Percentiles rank a stretch among this genome's conserved stretches.
Conservation (phyloP, 1,139 yeast genomes). For the Suhomyces ambrosiae region DNA sequence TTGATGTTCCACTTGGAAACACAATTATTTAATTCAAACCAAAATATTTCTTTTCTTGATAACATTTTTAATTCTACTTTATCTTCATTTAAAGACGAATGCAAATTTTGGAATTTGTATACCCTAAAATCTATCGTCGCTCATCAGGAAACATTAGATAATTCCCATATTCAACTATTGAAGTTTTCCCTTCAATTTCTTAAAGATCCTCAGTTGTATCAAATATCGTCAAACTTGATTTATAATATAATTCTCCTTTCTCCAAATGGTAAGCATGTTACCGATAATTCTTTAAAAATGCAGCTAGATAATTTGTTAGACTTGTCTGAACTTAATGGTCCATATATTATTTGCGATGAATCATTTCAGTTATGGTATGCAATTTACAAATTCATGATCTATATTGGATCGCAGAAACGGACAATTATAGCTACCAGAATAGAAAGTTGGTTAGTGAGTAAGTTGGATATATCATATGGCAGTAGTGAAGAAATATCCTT, state of each 20-base stretch:
- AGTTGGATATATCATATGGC: conserved; percentile 30
- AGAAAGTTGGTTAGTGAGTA: conserved; percentile 51
- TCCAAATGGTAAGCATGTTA: conserved; percentile 16
- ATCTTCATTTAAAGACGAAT: not conserved
- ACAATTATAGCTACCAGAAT: conserved; percentile 12
- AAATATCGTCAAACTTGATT: conserved; percentile 26
- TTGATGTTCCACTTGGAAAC: conserved; percentile 27
- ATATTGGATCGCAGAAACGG: conserved; percentile 22
- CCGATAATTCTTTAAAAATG: conserved; percentile 42
- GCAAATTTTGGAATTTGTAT: conserved; percentile 2
- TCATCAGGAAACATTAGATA: not conserved
- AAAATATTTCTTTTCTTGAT: not conserved
- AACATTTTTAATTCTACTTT: not conserved
- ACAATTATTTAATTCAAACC: not conserved
- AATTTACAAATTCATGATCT: conserved; percentile 37
- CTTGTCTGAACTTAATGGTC: conserved; percentile 62
- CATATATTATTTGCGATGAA: conserved; percentile 45
- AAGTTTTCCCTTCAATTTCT: conserved; percentile 50
- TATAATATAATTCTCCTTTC: conserved; percentile 19
- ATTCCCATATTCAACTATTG: conserved; percentile 24
- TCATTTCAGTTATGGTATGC: conserved; percentile 58
- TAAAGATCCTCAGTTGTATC: conserved; percentile 29
- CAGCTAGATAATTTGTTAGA: conserved; percentile 54
- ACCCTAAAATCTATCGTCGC: not conserved
- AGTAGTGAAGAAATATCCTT: not conserved